phyloP scores from a whole-genome alignment of 129 eudicot species.

The Heracleum sosnowskyi region DNA sequence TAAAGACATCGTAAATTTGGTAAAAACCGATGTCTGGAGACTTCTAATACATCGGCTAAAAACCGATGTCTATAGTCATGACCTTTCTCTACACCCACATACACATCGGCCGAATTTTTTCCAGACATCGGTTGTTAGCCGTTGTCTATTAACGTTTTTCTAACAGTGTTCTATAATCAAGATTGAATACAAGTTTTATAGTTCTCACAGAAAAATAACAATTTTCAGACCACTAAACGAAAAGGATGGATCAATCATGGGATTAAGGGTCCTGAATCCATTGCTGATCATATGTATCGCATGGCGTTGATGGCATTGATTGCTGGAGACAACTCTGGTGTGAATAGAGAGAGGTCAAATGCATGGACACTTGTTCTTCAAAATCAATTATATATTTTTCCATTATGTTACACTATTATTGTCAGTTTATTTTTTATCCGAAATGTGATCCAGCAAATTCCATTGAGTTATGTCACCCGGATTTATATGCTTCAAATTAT shows the following conservation, averaged over 20 bases:
- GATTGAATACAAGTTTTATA: too few relatives aligned
- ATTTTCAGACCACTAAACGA: slow-evolving; percentile 68
- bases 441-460: neutral
- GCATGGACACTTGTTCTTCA: slow-evolving; percentile 1
- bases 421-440: neutral
- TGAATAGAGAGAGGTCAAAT: slow-evolving; percentile 74
- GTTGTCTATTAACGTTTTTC: too few relatives aligned
- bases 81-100: too few relatives aligned
- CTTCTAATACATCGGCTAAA: too few relatives aligned
- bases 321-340: slow-evolving; percentile 67
- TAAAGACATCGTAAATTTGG: too few relatives aligned
- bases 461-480: neutral
- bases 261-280: slow-evolving; percentile 84
- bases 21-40: too few relatives aligned
- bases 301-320: slow-evolving; percentile 92
- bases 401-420: neutral
- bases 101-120: too few relatives aligned
- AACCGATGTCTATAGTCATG: too few relatives aligned
- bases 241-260: slow-evolving; percentile 93
- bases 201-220: too few relatives aligned
- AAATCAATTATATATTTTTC: neutral
- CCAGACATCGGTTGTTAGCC: too few relatives aligned
- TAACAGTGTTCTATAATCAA: too few relatives aligned
- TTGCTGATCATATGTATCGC: slow-evolving; percentile 95
- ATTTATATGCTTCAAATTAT: neutral